Evolutionary conservation across 2,329 filamentous ascomycete genomes (phyloP).

Genomic region (Ophiocordyceps camponoti-saundersi): DNA sequence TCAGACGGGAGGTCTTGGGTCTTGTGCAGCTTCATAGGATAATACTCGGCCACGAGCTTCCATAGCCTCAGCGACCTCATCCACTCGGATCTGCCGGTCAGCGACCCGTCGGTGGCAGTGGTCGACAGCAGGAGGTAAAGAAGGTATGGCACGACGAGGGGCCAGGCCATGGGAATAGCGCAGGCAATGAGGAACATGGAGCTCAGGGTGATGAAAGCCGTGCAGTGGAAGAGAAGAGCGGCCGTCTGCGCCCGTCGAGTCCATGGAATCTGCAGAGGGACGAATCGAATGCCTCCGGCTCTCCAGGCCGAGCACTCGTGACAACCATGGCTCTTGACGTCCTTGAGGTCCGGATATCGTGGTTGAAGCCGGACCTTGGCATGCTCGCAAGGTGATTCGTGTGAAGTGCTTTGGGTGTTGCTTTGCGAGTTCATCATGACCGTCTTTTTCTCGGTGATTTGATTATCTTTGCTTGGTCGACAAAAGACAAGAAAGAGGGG

Average conservation of each 20-base stretch:
- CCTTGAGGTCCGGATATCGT: background rate
- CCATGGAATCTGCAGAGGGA: slow-evolving; percentile 59
- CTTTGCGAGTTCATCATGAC: background rate
- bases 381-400: background rate
- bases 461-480: too few species aligned
- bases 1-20: slow-evolving; percentile 63
- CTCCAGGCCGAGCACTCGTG: slow-evolving; percentile 16
- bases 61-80: slow-evolving; percentile 60
- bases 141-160: slow-evolving; percentile 57
- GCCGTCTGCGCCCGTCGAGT: slow-evolving; percentile 61
- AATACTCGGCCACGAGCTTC: slow-evolving; percentile 85
- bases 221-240: slow-evolving; percentile 57
- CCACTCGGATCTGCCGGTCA: slow-evolving; percentile 58
- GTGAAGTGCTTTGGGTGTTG: background rate
- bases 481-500: background rate
- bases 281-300: slow-evolving; percentile 56
- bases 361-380: background rate
- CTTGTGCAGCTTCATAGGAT: slow-evolving; percentile 75
- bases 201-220: slow-evolving; percentile 52
- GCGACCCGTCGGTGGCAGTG: slow-evolving; percentile 56
- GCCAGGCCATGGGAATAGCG: slow-evolving; percentile 85
- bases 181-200: slow-evolving; percentile 82
- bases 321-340: background rate
- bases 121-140: slow-evolving; percentile 71
- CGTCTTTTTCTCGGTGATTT: background rate